Conservation (phyloP, 2,329 filamentous ascomycete genomes). For the Helicocarpus griseus region DNA sequence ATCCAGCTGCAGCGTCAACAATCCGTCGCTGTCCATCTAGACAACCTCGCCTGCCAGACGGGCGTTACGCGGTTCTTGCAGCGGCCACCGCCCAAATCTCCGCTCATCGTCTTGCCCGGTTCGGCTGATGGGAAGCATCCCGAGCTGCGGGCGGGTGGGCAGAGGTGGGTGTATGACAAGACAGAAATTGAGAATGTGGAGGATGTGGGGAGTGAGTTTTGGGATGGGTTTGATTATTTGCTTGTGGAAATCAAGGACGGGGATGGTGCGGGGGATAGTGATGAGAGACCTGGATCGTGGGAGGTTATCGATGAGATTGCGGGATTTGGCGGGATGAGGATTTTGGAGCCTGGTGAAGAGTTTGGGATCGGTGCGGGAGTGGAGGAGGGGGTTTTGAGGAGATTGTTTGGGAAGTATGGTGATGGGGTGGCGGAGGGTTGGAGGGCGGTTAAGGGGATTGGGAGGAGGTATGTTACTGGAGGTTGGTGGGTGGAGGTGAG, state of each 20-base stretch:
- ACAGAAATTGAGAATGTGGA: conserved; percentile 43
- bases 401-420: conserved; percentile 29
- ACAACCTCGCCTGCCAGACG: conserved; percentile 54
- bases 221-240: conserved; percentile 50
- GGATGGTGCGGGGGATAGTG: conserved; percentile 8
- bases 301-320: conserved; percentile 40
- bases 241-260: conserved; percentile 39
- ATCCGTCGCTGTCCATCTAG: conserved; percentile 41
- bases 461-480: conserved; percentile 25
- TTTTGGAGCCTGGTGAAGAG: conserved; percentile 36
- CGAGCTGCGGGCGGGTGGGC: conserved; percentile 11
- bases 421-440: conserved; percentile 22
- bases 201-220: conserved; percentile 43
- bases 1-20: conserved; percentile 9
- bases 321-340: conserved; percentile 41
- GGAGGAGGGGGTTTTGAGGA: conserved; percentile 27
- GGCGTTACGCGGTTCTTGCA: conserved; percentile 53
- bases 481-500: conserved; percentile 48
- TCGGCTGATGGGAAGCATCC: conserved; percentile 14
- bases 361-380: conserved; percentile 12
- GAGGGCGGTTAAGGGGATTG: conserved; percentile 16
- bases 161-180: conserved; percentile 50
- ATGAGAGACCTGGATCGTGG: conserved; percentile 37
- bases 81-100: conserved; percentile 18
- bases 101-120: conserved; percentile 14